phyloP scores from a whole-genome alignment of 2,329 filamentous ascomycete genomes.

The Colletotrichum abscissum region DNA sequence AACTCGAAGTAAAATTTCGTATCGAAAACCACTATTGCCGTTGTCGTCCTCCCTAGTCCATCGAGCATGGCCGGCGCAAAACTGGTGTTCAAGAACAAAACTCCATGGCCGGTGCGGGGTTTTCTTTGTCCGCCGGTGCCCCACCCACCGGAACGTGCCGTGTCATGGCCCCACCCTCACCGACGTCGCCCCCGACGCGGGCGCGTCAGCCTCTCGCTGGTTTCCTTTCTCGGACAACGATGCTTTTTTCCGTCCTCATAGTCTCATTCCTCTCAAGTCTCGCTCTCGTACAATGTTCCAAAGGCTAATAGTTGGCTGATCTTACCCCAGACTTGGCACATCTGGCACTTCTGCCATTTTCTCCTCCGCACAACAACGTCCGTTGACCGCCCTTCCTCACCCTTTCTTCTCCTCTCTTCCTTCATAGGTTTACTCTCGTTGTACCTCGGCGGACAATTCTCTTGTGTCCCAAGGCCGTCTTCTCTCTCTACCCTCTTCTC shows the following conservation, averaged over 20 bases:
- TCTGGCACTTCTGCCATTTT: background rate
- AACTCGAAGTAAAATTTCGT: background rate
- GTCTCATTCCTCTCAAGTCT: background rate
- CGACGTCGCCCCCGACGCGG: constrained; percentile 7
- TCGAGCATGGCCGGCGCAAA: constrained; percentile 19
- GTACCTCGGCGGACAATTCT: background rate
- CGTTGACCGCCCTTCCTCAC: background rate
- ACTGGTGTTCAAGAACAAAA: constrained; percentile 24
- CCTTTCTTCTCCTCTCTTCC: too few relatives aligned
- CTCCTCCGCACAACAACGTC: background rate
- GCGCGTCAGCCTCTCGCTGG: background rate
- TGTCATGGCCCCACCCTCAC: background rate
- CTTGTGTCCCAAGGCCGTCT: background rate
- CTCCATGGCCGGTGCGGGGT: background rate
- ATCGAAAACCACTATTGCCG: background rate
- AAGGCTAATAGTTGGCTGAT: background rate
- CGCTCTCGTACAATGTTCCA: background rate
- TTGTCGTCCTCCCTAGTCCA: background rate
- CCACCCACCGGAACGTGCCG: constrained; percentile 20
- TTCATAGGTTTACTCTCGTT: background rate
- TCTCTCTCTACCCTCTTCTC: background rate
- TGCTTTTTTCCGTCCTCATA: background rate
- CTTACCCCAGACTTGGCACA: background rate
- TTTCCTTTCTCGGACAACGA: background rate
- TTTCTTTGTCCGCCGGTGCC: constrained; percentile 16